These are phyloP conservation scores for Nadsonia commutata DNA, from an alignment of 1,139 yeast genomes.

Conservation along the genomic window DNA sequence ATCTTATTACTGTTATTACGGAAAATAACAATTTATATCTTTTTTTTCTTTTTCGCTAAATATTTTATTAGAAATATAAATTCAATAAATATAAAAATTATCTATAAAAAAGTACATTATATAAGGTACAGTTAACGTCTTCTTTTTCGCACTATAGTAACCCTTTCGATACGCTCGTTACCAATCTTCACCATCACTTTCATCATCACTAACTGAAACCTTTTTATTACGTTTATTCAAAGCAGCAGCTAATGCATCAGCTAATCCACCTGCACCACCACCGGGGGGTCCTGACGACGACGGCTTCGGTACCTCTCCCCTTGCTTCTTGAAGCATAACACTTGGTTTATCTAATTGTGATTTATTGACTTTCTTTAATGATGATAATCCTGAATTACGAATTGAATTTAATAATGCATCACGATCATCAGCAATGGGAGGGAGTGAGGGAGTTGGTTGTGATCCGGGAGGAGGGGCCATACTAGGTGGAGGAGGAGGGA, in stretches of 20 bases:
- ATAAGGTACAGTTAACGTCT: no score
- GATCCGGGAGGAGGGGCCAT: slow-evolving; percentile 27
- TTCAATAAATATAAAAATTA: no score
- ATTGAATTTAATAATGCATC: slow-evolving; percentile 83
- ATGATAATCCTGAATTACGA: slow-evolving; percentile 60
- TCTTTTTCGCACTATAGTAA: no score
- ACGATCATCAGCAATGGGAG: slow-evolving; percentile 41
- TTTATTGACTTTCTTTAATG: slow-evolving; percentile 66
- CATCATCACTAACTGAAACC: slow-evolving; percentile 76
- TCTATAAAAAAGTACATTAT: no score
- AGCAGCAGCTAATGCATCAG: slow-evolving; percentile 83
- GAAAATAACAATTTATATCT: no score
- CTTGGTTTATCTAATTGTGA: slow-evolving; percentile 69
- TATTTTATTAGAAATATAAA: no score
- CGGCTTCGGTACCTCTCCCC: slow-evolving; percentile 35
- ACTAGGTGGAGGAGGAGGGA: slow-evolving; percentile 28
- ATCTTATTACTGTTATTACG: no score
- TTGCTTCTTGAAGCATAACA: slow-evolving; percentile 54
- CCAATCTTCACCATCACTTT: slow-evolving; percentile 62
- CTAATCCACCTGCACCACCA: slow-evolving; percentile 45
- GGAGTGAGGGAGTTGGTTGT: slow-evolving; percentile 19
- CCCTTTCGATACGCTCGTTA: no score
- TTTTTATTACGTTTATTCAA: slow-evolving; percentile 66
- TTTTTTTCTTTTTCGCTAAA: no score
- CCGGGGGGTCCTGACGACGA: slow-evolving; percentile 17